Evolutionary conservation across 768 basidiomycete species (phyloP), one percentile per base, ranked within the genome.

Genomic region (Boletus rubroflammeus): DNA sequence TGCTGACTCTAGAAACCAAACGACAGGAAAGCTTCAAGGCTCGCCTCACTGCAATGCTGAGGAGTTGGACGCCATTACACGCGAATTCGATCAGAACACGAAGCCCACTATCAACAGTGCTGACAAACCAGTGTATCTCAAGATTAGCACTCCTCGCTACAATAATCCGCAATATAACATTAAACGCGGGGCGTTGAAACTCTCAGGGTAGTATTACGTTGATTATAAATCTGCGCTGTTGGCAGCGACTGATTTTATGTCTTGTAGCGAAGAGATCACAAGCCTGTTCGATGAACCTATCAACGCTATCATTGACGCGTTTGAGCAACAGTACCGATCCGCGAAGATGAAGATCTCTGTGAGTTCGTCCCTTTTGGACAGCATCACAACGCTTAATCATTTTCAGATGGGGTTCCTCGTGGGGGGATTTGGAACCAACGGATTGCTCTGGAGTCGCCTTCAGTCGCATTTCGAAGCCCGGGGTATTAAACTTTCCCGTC

Each of bases 271-370:
- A 32, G 60, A 61, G 21, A 43, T 35, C 14, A 47, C 60, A 0
- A 15, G n/a, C 0, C 31, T 61, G 36, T 60, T 61, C 4, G 9
- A 53, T 8, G 48, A 50, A 4, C 38, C 60, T 4, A 46, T 60
- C 17, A 21, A 45, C 3, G 60, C 60, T 19, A 60, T 60, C 15
- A 56, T 53, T 5, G 32, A 44, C 6, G 58, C 58, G 3, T 60
- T 61, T 6, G 45, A 56, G 10, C 45, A 50, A 39, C 60, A 61
- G 14, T 34, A 29, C n/a, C 45, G 42, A 14, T 26, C 9, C 6
- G 14, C 35, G 1, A 31, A 8, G 38, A 35, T 17, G 4, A 50
- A 28, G 10, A 43, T 60, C 35, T 43, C 47, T 1, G 59, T 59
- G 11, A 34, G 57, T 19, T 36, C 17, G 15, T 14, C 8, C 19